These are phyloP conservation scores for Camelina laxa DNA, from an alignment of 345 rosid species.

Conservation along the genomic window DNA sequence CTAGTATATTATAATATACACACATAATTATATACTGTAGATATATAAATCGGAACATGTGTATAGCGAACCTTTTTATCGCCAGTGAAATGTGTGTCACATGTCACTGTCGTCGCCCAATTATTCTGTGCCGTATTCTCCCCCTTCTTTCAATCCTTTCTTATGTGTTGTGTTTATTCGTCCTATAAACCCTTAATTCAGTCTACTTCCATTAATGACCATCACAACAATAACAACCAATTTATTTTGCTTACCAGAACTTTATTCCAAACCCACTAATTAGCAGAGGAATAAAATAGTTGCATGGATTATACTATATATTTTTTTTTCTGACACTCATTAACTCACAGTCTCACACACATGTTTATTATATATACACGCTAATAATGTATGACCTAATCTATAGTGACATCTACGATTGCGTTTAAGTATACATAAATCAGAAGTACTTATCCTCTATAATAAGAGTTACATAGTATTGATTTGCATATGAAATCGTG, in stretches of 20 bases:
- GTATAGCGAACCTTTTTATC: no score
- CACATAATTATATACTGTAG: no score
- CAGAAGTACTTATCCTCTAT: not conserved
- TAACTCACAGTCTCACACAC: not conserved
- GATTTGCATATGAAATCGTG: not conserved
- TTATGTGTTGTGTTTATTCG: constrained; percentile 24
- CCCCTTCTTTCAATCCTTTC: constrained; percentile 11
- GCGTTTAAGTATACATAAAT: not conserved
- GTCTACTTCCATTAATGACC: constrained; percentile 16
- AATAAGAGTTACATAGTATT: not conserved
- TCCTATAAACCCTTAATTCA: constrained; percentile 29
- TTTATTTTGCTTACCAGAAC: constrained; percentile 27
- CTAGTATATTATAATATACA: not conserved
- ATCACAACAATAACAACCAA: constrained; percentile 22
- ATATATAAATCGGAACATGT: no score
- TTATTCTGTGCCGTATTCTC: constrained; percentile 35
- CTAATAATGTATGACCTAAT: not conserved
- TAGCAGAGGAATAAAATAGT: constrained; percentile 24
- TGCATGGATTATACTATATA: not conserved
- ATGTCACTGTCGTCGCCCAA: constrained; percentile 42
- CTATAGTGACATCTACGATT: constrained; percentile 18
- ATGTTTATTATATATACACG: not conserved
- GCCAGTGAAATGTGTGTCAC: constrained; percentile 11
- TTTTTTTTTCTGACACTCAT: not conserved
- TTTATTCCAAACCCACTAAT: constrained; percentile 29